Evolutionary conservation across 495 filamentous ascomycete genomes (phyloP).

Genomic region (Penicillium desertorum): DNA sequence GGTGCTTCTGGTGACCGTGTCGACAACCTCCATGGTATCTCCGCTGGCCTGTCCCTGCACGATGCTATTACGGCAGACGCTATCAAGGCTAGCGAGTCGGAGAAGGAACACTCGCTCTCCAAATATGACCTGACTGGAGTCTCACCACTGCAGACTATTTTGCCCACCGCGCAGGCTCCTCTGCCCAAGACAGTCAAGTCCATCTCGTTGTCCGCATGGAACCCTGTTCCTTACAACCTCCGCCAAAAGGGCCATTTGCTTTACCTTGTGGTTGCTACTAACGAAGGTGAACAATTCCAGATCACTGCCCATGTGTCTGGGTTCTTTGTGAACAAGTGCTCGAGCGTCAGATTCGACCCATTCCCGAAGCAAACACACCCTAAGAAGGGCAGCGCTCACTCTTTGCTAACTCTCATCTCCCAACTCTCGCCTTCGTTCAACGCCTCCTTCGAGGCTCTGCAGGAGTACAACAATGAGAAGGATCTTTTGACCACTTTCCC

Average conservation of each 20-base stretch:
- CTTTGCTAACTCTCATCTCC: conserved; percentile 75
- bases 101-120: conserved; percentile 57
- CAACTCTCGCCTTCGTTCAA: conserved; percentile 81
- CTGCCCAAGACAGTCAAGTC: conserved; percentile 86
- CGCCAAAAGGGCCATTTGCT: conserved; percentile 90
- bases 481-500: conserved; percentile 93
- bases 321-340: conserved; percentile 94
- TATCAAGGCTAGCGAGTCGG: conserved; percentile 38
- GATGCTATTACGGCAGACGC: conserved; percentile 64
- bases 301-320: conserved; percentile 91
- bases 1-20: conserved; percentile 86
- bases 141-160: conserved; percentile 65
- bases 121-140: conserved; percentile 74
- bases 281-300: conserved; percentile 89
- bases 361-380: conserved; percentile 62
- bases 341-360: conserved; percentile 89
- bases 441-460: conserved; percentile 66
- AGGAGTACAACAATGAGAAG: conserved; percentile 76
- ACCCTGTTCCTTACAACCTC: conserved; percentile 88
- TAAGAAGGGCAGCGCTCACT: conserved; percentile 65
- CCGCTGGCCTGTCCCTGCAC: conserved; percentile 83
- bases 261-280: conserved; percentile 83
- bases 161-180: conserved; percentile 61
- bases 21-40: conserved; percentile 83
- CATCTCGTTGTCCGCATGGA: conserved; percentile 89